Base-by-base conservation (phyloP, 2,329 filamentous ascomycete species). In the Ambrosiella beaveri region DNA sequence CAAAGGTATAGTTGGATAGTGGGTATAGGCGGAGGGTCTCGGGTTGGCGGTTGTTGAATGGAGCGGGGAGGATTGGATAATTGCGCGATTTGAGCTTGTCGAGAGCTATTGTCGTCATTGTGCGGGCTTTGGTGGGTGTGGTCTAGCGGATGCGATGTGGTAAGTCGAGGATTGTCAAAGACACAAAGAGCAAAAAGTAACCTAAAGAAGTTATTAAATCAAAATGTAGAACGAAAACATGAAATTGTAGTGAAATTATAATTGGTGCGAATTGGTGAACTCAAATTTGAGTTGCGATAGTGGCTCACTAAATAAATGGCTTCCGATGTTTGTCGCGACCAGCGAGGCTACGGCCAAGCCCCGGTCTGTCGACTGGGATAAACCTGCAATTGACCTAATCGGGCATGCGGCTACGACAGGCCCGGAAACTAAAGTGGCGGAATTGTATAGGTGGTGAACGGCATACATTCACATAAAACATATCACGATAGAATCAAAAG, bases 1-100 rank as follows among this genome's bases (percentile, higher is more conserved):
- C 91, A 67, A 98, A 97, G 27, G 93, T 97, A 76, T 98, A 98
- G 77, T 97, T 98, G 64, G 89, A 95, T 54, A 98, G 80, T 39
- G 93, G 93, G 68, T 90, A 97, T 35, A 98, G 80, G 57, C 87
- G 86, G 67, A 98, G 90, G 1, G 89, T 93, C 65, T 83, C 75
- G 39, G 91, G 88, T 71, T 98, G 93, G 69, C 91, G 89, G 56
- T 80, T 83, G 68, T 90, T 87, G 78, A 98, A 98, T 64, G 82
- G 73, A 62, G 87, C 82, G 35, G 90, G 89, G 57, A 88, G 78
- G 62, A 84, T 82, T 27, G 91, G 89, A 71, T 85, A 83, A 63
- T 84, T 79, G 58, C 82, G 85, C 71, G 86, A 90, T 70, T 91
- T 85, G 54, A 88, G 78, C 63, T 84, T 81, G 45, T 79, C 79